Percentiles rank a stretch among this genome's conserved stretches.
These are phyloP conservation scores for Prototheca stagnorum DNA, from an alignment of 163 green algal genomes.

Conservation along the genomic window DNA sequence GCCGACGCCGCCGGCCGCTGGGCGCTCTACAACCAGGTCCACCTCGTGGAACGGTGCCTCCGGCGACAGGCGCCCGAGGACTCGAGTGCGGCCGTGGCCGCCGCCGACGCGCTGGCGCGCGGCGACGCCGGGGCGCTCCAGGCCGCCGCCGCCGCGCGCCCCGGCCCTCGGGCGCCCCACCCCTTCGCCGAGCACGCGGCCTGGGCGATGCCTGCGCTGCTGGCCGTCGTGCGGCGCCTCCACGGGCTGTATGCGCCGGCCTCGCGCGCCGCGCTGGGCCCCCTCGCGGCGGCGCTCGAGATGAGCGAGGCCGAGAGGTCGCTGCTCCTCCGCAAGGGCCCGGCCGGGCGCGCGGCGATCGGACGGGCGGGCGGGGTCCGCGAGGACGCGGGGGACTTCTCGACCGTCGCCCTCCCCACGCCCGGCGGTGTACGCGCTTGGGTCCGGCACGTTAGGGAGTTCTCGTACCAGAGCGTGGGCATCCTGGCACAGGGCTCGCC, in stretches of 20 bases:
- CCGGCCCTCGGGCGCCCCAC: not conserved
- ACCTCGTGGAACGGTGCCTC: conserved; percentile 38
- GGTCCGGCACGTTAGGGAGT: conserved; percentile 23
- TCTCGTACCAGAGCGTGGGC: conserved; percentile 15
- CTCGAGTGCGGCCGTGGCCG: not conserved
- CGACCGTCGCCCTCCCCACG: conserved; percentile 8
- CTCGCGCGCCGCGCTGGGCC: conserved; percentile 6
- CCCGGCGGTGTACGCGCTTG: conserved; percentile 13
- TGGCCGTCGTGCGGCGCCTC: conserved; percentile 25
- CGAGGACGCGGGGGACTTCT: conserved; percentile 7
- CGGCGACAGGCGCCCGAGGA: conserved; percentile 10
- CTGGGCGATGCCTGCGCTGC: conserved; percentile 30
- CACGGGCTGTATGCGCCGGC: conserved; percentile 19
- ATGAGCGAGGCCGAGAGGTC: conserved; percentile 42
- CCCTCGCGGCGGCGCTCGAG: conserved; percentile 15
- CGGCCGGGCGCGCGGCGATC: not conserved
- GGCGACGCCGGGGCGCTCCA: not conserved
- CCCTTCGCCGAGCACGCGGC: conserved; percentile 17
- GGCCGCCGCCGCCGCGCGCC: not conserved
- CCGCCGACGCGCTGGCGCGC: conserved; percentile 1
- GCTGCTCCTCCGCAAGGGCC: conserved; percentile 16
- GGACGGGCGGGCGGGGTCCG: not conserved
- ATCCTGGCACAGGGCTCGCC: not conserved
- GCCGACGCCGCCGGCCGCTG: conserved; percentile 22
- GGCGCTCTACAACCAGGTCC: conserved; percentile 43